phyloP scores from a whole-genome alignment of 2,329 filamentous ascomycete species.

The Colletotrichum musae region DNA sequence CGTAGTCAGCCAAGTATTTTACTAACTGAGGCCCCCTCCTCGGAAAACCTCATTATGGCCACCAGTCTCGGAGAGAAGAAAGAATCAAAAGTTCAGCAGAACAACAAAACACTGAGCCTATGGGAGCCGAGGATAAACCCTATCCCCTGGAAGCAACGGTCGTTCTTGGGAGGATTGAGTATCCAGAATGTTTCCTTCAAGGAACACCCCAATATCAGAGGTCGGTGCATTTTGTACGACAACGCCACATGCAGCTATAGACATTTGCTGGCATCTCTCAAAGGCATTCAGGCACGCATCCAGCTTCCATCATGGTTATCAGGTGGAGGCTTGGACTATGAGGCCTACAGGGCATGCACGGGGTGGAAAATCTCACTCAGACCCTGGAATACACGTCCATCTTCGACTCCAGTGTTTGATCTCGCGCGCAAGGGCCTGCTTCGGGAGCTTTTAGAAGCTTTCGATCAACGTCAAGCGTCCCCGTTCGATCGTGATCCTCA shows the following conservation, averaged over 20 bases:
- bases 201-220: background rate
- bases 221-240: background rate
- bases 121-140: accelerated
- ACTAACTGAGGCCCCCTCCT: background rate
- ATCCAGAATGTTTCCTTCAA: background rate
- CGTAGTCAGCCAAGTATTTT: background rate
- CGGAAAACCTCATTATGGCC: background rate
- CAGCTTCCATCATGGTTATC: conserved; percentile 26
- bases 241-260: too few species aligned
- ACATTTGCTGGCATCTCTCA: background rate
- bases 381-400: background rate
- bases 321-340: conserved; percentile 1
- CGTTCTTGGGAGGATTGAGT: background rate
- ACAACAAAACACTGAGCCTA: too few species aligned
- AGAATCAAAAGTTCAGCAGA: background rate
- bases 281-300: conserved; percentile 5
- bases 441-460: background rate
- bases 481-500: too few species aligned
- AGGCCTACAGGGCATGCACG: background rate
- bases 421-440: accelerated
- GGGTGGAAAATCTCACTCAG: conserved; percentile 15
- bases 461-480: too few species aligned
- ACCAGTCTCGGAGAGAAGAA: background rate
- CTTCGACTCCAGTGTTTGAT: accelerated
- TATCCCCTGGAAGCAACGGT: background rate